These are phyloP conservation scores for Rhodotorula diobovata DNA, from an alignment of 768 basidiomycete species.

Conservation along the genomic window DNA sequence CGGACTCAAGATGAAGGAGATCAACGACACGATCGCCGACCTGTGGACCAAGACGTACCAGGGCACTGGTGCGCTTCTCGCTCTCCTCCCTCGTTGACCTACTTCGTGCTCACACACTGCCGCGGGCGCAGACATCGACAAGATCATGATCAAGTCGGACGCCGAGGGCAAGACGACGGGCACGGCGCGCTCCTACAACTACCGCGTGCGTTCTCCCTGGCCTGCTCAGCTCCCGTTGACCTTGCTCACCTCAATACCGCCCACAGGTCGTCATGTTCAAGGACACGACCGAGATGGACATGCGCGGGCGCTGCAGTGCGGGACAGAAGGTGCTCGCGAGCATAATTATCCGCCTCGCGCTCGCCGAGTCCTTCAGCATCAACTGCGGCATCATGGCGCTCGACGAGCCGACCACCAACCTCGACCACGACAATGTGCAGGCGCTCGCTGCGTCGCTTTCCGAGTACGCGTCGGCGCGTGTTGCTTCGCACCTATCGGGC, in stretches of 20 bases:
- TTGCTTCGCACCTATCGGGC: neutral
- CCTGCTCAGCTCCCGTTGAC: neutral
- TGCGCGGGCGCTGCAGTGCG: conserved; percentile 96
- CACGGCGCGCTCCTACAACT: conserved; percentile 90
- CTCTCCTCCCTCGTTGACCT: too few relatives aligned
- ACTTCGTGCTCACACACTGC: neutral
- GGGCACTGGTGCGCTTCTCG: conserved; percentile 72
- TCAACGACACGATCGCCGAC: conserved; percentile 95
- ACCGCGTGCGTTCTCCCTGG: conserved; percentile 58
- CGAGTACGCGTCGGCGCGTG: conserved; percentile 60
- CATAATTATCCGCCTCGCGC: conserved; percentile 92
- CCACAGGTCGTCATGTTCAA: conserved; percentile 95
- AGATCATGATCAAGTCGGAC: conserved; percentile 90
- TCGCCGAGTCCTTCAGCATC: conserved; percentile 95
- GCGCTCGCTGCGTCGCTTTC: conserved; percentile 85
- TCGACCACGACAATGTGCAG: conserved; percentile 93
- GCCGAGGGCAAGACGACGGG: conserved; percentile 71
- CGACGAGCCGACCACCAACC: conserved; percentile 95
- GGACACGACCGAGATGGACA: conserved; percentile 98
- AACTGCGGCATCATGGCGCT: conserved; percentile 96
- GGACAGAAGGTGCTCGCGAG: conserved; percentile 98
- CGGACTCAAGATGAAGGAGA: conserved; percentile 95
- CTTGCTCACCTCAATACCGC: neutral
- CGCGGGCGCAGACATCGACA: conserved; percentile 74
- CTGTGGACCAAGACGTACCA: conserved; percentile 99